phyloP scores from a whole-genome alignment of 1,284 basidiomycete species.

The Irpex rosettiformis region DNA sequence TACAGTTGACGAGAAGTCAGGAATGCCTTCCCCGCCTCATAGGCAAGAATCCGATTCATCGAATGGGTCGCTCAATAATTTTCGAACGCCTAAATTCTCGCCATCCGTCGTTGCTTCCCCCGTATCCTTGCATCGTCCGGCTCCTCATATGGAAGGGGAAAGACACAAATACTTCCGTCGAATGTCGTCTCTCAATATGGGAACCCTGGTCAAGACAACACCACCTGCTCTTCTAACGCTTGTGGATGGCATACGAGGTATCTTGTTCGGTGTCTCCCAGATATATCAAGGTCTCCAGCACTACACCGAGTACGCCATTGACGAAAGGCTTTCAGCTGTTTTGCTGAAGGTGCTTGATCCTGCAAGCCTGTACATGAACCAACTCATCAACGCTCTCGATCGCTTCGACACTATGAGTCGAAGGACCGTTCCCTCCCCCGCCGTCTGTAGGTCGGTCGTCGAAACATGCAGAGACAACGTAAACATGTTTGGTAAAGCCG shows the following conservation, averaged over 20 bases:
- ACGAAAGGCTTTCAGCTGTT: conserved; percentile 83
- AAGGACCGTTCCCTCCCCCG: conserved; percentile 63
- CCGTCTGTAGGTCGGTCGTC: conserved; percentile 77
- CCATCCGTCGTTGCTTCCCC: conserved; percentile 40
- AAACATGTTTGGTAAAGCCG: conserved; percentile 82
- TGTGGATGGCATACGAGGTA: conserved; percentile 86
- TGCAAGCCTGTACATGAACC: conserved; percentile 78
- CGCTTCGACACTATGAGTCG: conserved; percentile 87
- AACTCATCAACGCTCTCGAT: conserved; percentile 87
- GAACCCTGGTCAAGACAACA: conserved; percentile 66
- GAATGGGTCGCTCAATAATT: conserved; percentile 29
- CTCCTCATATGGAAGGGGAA: conserved; percentile 70
- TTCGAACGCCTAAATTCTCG: conserved; percentile 27
- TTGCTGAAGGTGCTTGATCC: conserved; percentile 84
- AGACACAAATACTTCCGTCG: conserved; percentile 94
- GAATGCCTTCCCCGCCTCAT: conserved; percentile 38
- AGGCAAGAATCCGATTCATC: conserved; percentile 45
- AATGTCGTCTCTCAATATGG: conserved; percentile 71
- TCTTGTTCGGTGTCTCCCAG: conserved; percentile 92
- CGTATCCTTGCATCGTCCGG: conserved; percentile 35
- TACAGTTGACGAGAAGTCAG: conserved; percentile 30
- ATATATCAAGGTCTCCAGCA: conserved; percentile 89
- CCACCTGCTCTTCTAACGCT: conserved; percentile 73
- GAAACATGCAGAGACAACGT: conserved; percentile 87
- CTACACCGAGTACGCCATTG: conserved; percentile 83